These are phyloP conservation scores for Nicotiana undulata DNA, from an alignment of 257 asterid species.

Conservation along the genomic window DNA sequence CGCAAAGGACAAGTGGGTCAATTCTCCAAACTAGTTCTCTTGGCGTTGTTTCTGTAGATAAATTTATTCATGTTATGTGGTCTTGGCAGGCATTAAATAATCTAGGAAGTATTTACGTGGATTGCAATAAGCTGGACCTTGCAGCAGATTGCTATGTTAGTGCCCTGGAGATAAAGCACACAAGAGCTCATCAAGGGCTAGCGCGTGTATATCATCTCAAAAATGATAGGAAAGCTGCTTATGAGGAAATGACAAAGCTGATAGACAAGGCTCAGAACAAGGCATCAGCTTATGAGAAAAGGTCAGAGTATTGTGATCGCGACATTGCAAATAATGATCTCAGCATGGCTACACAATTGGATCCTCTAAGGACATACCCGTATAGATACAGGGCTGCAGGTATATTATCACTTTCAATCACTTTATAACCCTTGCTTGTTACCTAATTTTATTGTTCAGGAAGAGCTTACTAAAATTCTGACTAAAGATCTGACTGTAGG, in stretches of 20 bases:
- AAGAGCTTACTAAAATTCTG: neutral
- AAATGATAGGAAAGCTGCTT: slow-evolving; percentile 34
- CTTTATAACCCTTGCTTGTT: neutral
- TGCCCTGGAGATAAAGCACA: slow-evolving; percentile 44
- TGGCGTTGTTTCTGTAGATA: neutral
- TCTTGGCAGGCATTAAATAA: slow-evolving; percentile 39
- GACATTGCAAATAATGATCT: slow-evolving; percentile 43
- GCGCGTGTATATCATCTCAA: slow-evolving; percentile 46
- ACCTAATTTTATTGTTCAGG: neutral
- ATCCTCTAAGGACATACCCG: slow-evolving; percentile 43
- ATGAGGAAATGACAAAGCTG: slow-evolving; percentile 46
- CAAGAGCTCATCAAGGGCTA: slow-evolving; percentile 51
- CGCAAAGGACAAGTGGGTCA: slow-evolving; percentile 45
- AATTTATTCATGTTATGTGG: neutral
- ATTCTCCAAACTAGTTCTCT: neutral
- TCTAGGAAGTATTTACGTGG: slow-evolving; percentile 43
- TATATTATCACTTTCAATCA: slow-evolving; percentile 2
- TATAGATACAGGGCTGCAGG: slow-evolving; percentile 55
- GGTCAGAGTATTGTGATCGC: slow-evolving; percentile 44
- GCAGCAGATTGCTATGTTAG: slow-evolving; percentile 39
- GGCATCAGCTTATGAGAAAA: slow-evolving; percentile 48
- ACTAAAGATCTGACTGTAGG: neutral
- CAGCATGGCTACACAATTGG: slow-evolving; percentile 34
- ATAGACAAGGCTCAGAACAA: slow-evolving; percentile 43
- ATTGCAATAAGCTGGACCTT: slow-evolving; percentile 38